Base-by-base conservation (phyloP, 2,329 filamentous ascomycete genomes). In the Ascochyta pisi region DNA sequence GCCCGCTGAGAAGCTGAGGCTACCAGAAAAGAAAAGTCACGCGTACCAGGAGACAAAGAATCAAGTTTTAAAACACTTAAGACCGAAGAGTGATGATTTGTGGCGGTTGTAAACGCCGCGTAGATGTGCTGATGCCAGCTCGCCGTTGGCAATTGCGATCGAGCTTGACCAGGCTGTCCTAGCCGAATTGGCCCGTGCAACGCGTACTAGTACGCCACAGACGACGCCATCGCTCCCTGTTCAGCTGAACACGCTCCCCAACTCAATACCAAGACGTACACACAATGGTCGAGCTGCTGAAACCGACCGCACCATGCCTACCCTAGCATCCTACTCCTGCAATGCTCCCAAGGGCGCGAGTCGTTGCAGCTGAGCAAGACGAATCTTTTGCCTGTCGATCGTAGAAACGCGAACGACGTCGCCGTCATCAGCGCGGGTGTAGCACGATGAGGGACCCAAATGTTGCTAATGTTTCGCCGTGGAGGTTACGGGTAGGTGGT, bases 281-380 rank as follows among this genome's bases (percentile, higher is more conserved):
- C 52, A 57, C 58, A 62, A 57, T 65, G 63, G 59, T 53, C 39
- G 55, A 58, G 52, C 52, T 69, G 64, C 61, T 67, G 62, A 67
- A 62, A 60, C 59, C 46, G 50, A 58, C 64, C 62, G 60, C 59
- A 58, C 53, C 58, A 64, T 64, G 70, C 59, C 62, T 64, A 66
- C 61, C 64, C 65, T 58, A 64, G 69, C 64, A 71, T 58, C 62
- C 68, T 68, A 66, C 64, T 65, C 57, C 67, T 70, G 65, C 64
- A 66, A 68, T 63, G 57, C 66, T 66, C 65, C 61, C 60, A 65
- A 58, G 63, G 69, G 71, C 70, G 70, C 58, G 54, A 64, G 54
- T 61, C 58, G 58, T 64, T 57, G 48, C 65, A 75, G 73, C 73
- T 75, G 73, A 75, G 67, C 62, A 60, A 59, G 61, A 66, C 65